Conservation (phyloP, 768 basidiomycete genomes). For the Phylloporus arenicola region DNA sequence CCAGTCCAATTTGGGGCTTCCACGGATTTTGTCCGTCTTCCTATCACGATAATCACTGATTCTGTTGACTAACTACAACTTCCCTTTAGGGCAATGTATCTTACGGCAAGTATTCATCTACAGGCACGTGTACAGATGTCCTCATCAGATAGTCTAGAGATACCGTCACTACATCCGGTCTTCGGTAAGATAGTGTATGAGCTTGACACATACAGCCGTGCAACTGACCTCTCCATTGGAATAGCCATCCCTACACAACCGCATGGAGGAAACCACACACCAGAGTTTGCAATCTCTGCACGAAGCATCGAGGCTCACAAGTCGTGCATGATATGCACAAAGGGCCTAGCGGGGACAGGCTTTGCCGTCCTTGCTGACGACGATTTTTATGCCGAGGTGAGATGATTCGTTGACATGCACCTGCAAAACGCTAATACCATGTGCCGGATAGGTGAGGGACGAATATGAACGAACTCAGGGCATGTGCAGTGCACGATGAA, state of each 20-base stretch:
- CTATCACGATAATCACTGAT: neutral
- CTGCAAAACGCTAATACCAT: neutral
- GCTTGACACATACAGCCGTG: neutral
- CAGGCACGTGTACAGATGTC: slow-evolving; percentile 5
- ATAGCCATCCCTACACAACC: slow-evolving; percentile 68
- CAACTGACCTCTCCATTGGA: slow-evolving; percentile 18
- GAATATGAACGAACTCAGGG: slow-evolving; percentile 18
- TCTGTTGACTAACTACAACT: slow-evolving; percentile 12
- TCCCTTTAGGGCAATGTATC: slow-evolving; percentile 64
- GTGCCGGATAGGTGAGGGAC: slow-evolving; percentile 19
- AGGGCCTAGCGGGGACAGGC: slow-evolving; percentile 58
- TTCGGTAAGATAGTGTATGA: slow-evolving; percentile 40
- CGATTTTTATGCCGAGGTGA: slow-evolving; percentile 51
- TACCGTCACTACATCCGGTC: slow-evolving; percentile 61
- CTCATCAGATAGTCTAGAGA: slow-evolving; percentile 33
- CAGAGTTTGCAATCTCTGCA: slow-evolving; percentile 58
- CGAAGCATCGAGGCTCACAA: slow-evolving; percentile 57
- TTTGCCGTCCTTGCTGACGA: slow-evolving; percentile 55
- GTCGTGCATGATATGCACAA: slow-evolving; percentile 50
- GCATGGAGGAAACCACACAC: slow-evolving; percentile 72
- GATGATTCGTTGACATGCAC: neutral
- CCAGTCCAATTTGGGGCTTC: slow-evolving; percentile 48
- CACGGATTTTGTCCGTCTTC: slow-evolving; percentile 67
- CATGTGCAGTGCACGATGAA: slow-evolving; percentile 1
- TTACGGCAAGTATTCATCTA: slow-evolving; percentile 43